A percentile compares a stretch with the other conserved stretches of the same genome.
Evolutionary conservation across 495 filamentous ascomycete genomes (phyloP).

Genomic region (Symbiotaphrina buchneri): DNA sequence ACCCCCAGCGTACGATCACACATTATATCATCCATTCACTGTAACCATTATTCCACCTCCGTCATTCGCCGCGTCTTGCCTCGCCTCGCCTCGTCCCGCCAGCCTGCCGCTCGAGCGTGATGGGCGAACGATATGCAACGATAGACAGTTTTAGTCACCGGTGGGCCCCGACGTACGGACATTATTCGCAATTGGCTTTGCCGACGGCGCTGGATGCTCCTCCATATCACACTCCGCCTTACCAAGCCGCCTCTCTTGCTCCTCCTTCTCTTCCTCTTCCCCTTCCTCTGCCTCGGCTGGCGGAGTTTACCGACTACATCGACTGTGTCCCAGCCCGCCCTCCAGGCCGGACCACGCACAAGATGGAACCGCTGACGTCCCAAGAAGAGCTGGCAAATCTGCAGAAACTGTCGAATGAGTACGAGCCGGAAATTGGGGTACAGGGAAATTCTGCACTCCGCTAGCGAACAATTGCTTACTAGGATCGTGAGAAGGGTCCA

Average conservation of each 20-base stretch:
- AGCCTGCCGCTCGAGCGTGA: too few species aligned
- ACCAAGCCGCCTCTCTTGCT: neutral
- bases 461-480: neutral
- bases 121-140: too few species aligned
- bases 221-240: neutral
- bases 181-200: too few species aligned
- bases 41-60: too few species aligned
- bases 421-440: slow-evolving; percentile 16
- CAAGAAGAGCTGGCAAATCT: slow-evolving; percentile 18
- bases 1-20: too few species aligned
- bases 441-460: slow-evolving; percentile 6
- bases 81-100: too few species aligned
- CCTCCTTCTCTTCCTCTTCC: neutral
- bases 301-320: neutral
- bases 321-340: too few species aligned
- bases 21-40: too few species aligned
- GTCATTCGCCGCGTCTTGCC: too few species aligned
- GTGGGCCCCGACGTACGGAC: too few species aligned
- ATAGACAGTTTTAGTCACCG: too few species aligned
- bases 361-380: slow-evolving; percentile 8
- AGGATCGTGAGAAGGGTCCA: slow-evolving; percentile 34
- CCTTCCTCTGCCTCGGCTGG: neutral
- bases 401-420: slow-evolving; percentile 20
- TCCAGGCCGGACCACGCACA: too few species aligned
- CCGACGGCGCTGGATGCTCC: neutral